Evolutionary conservation across 148 eudicot genomes (phyloP).

Genomic region (Camellia granthamiana): DNA sequence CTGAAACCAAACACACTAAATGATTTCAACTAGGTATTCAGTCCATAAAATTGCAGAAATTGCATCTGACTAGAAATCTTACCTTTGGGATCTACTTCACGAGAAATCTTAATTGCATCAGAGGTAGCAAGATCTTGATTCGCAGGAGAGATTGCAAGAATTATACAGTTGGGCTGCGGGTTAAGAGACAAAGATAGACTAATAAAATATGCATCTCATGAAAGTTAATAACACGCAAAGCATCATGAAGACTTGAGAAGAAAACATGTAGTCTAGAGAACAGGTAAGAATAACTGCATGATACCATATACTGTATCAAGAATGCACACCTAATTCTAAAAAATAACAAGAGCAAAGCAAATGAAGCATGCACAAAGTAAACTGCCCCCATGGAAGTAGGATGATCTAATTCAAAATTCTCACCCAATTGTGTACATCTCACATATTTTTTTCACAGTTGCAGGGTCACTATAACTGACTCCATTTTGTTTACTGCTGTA

Average conservation of each 20-base stretch:
- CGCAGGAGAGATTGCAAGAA: slow-evolving; percentile 43
- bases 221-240: neutral
- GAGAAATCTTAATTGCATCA: slow-evolving; percentile 44
- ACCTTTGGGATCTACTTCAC: slow-evolving; percentile 55
- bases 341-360: neutral
- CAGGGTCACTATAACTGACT: too few relatives aligned
- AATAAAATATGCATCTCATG: neutral
- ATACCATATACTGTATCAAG: neutral
- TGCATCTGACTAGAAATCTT: neutral
- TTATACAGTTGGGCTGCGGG: slow-evolving; percentile 44
- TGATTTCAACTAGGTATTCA: neutral
- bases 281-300: neutral
- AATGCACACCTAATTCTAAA: neutral
- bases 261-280: neutral
- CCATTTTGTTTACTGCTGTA: too few relatives aligned
- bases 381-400: too few relatives aligned
- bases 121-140: slow-evolving; percentile 51
- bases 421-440: too few relatives aligned
- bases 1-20: neutral
- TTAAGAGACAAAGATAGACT: neutral
- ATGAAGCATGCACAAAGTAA: too few relatives aligned
- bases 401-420: too few relatives aligned
- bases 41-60: neutral
- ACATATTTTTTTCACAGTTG: too few relatives aligned
- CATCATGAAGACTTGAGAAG: neutral